Evolutionary conservation across 2,329 filamentous ascomycete species (phyloP).

Genomic region (Dendryphion nanum): DNA sequence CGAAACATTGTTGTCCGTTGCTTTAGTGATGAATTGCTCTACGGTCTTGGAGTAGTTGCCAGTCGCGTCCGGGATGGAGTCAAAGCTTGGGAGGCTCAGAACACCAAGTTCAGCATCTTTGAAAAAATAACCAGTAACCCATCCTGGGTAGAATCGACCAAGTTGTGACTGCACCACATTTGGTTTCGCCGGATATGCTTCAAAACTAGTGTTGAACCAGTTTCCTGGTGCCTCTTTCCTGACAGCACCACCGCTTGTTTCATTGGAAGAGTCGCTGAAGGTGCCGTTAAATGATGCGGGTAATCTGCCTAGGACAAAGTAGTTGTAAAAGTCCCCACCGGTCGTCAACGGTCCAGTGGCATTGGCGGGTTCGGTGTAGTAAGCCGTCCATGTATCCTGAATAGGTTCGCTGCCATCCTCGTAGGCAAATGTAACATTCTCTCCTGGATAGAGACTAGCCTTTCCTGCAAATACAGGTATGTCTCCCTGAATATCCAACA

Average conservation of each 20-base stretch:
- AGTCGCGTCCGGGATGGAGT: constrained; percentile 28
- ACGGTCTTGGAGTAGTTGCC: constrained; percentile 22
- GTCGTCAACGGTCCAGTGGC: constrained; percentile 35
- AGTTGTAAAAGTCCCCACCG: constrained; percentile 46
- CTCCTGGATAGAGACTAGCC: constrained; percentile 36
- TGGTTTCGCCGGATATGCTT: constrained; percentile 24
- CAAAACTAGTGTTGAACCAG: constrained; percentile 16
- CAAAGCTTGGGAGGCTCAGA: constrained; percentile 44
- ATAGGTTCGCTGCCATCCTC: constrained; percentile 19
- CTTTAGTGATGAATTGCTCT: constrained; percentile 43
- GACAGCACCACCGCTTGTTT: neutral
- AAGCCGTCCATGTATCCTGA: constrained; percentile 19
- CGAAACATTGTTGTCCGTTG: constrained; percentile 46
- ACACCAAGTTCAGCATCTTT: constrained; percentile 40
- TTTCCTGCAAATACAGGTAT: constrained; percentile 1
- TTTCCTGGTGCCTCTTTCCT: constrained; percentile 1
- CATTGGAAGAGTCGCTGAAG: neutral
- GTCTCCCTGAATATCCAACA: constrained; percentile 16
- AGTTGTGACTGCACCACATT: constrained; percentile 23
- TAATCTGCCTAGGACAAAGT: constrained; percentile 39
- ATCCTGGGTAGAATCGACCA: constrained; percentile 11
- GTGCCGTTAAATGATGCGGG: constrained; percentile 13
- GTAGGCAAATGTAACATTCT: constrained; percentile 20
- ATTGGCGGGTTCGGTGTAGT: constrained; percentile 18
- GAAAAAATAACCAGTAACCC: constrained; percentile 45